Base-by-base conservation (phyloP, 2,329 filamentous ascomycete species). In the Metarhizium guizhouense region DNA sequence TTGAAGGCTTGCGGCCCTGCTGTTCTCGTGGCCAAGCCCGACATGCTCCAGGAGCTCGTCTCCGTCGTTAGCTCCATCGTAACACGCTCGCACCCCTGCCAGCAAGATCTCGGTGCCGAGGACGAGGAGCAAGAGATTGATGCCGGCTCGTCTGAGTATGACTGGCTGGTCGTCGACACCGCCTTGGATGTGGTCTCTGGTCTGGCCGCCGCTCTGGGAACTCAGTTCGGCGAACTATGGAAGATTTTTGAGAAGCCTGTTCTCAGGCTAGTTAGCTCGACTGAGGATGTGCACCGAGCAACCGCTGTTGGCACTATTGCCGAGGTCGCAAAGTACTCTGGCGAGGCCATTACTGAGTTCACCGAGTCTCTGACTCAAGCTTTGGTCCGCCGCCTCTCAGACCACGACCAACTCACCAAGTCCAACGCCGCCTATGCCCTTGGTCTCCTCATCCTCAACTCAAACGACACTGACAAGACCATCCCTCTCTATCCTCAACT, bases 81-180 rank as follows among this genome's bases (percentile, higher is more conserved):
- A 66, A 93, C 87, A 60, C 92, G 93, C 73, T 86, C 88, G 59
- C 94, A 99, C 74, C 86, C 89, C 56, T 96, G 90, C 77, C 94
- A 99, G 74, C 84, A 93, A 67, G 93, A 96, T 67, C 83, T 95
- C 25, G 89, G 87, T 49, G 87, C 88, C 58, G 86, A 90, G 59
- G 87, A 89, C 55, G 91, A 93, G 63, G 83, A 87, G 59, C 80
- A 84, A 55, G 84, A 85, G n/a, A 77, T 85, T 10, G 83, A 88
- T 55, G 76, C 76, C 54, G 93, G 91, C 68, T 88, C 87, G 34
- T 95, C 93, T 2, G 94, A 99, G 75, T 96, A 95, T 66, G 94
- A 97, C 76, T 97, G 94, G 94, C 83, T 96, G 18, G 87, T 96
- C 53, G 87, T 97, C 54, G 94, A 99, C 75, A 96, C 91, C 10